These are phyloP conservation scores for Triticum dicoccoides DNA, from an alignment of 176 grass and related monocot genomes.

Conservation along the genomic window DNA sequence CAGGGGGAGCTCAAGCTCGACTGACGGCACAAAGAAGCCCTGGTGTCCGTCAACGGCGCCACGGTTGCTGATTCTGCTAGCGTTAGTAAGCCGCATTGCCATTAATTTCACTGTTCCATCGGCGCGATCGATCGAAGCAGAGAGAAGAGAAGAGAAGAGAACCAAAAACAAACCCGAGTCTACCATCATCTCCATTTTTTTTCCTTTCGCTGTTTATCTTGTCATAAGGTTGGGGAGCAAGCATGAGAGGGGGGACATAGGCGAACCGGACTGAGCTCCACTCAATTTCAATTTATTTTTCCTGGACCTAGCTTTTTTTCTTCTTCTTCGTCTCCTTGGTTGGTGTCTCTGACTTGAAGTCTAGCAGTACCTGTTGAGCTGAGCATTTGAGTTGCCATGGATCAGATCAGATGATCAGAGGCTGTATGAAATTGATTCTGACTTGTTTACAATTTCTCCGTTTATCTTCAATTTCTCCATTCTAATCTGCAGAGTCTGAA, in stretches of 20 bases:
- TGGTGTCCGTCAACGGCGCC: background rate
- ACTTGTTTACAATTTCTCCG: background rate
- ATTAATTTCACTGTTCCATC: constrained; percentile 47
- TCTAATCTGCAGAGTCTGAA: background rate
- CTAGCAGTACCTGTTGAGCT: background rate
- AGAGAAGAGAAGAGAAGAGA: background rate
- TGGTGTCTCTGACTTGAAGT: constrained; percentile 27
- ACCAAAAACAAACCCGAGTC: background rate
- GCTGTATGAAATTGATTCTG: background rate
- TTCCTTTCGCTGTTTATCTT: background rate
- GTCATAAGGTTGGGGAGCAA: constrained; percentile 44
- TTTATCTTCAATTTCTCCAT: background rate
- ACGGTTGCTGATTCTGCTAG: constrained; percentile 13
- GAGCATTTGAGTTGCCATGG: constrained; percentile 33
- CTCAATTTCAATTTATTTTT: background rate
- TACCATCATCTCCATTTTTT: constrained; percentile 10
- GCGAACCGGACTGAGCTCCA: constrained; percentile 3
- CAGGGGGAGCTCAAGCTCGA: constrained; percentile 13
- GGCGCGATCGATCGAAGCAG: background rate
- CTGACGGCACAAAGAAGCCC: constrained; percentile 8
- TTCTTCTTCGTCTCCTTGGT: background rate
- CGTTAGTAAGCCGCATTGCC: constrained; percentile 30
- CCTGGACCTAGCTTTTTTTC: no score
- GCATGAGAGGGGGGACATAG: constrained; percentile 28
- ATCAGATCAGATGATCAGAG: constrained; percentile 2